phyloP scores from a whole-genome alignment of 208 protist species.

The Trypanosoma melophagium region DNA sequence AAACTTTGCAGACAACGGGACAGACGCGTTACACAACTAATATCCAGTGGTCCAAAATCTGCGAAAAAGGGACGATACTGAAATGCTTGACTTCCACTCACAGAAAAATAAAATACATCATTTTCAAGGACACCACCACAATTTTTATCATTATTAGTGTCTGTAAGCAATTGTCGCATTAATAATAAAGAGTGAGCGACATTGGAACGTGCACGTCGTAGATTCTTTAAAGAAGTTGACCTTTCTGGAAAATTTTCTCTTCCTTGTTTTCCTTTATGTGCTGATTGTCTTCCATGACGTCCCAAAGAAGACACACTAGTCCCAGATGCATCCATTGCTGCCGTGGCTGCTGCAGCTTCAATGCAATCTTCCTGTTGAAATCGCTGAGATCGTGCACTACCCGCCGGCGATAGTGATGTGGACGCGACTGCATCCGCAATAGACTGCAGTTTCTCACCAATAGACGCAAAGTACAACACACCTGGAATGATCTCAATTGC shows the following conservation, averaged over 20 bases:
- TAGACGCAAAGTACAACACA: constrained; percentile 63
- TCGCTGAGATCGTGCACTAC: neutral
- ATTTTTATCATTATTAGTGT: constrained; percentile 15
- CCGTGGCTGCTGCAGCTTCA: neutral
- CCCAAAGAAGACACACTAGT: neutral
- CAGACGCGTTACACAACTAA: constrained; percentile 72
- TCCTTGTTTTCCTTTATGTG: neutral
- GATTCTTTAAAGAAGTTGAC: neutral
- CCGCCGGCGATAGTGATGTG: neutral
- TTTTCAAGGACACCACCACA: constrained; percentile 14
- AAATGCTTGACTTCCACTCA: constrained; percentile 41
- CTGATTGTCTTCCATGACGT: neutral
- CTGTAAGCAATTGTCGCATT: constrained; percentile 8
- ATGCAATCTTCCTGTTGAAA: neutral
- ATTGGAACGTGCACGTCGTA: neutral
- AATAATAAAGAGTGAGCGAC: constrained; percentile 7
- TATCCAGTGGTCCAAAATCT: constrained; percentile 93
- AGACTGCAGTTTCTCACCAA: constrained; percentile 37
- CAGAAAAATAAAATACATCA: constrained; percentile 48
- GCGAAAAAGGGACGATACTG: constrained; percentile 90
- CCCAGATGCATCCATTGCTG: constrained; percentile 1
- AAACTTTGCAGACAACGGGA: constrained; percentile 52
- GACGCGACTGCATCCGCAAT: neutral
- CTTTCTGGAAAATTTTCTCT: neutral
- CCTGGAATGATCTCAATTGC: constrained; percentile 52